Conservation (phyloP, 768 basidiomycete genomes). For the Steccherinum ochraceum region DNA sequence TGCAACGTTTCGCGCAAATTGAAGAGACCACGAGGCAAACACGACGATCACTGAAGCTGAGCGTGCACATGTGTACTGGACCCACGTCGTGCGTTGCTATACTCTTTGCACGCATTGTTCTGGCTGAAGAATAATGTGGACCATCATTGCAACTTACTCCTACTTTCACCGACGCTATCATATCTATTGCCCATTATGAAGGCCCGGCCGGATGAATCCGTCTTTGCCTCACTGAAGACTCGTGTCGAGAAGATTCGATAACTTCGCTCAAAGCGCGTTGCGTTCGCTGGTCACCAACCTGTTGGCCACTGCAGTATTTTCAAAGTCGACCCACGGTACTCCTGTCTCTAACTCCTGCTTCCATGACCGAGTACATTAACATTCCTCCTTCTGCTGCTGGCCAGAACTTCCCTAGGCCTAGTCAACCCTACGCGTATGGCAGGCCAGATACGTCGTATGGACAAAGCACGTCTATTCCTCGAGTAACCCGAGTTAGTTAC, state of each 20-base stretch:
- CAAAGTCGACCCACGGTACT: not conserved
- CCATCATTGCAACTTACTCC: no score
- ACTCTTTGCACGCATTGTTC: no score
- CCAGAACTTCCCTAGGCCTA: not conserved
- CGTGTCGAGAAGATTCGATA: not conserved
- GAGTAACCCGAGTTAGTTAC: not conserved
- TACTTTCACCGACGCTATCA: not conserved
- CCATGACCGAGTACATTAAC: not conserved
- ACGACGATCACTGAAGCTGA: no score
- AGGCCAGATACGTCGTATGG: not conserved
- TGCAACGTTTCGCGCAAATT: no score
- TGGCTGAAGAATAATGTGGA: no score
- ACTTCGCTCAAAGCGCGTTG: not conserved
- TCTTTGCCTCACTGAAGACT: not conserved
- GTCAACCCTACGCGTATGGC: not conserved
- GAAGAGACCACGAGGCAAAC: no score
- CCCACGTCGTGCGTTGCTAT: no score
- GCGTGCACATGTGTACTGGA: no score
- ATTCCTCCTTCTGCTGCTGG: not conserved
- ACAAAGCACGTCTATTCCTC: not conserved
- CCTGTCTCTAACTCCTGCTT: not conserved
- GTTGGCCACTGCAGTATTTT: not conserved
- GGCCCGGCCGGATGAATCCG: not conserved
- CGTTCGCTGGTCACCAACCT: not conserved
- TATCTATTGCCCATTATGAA: no score